Evolutionary conservation across 208 protist species (phyloP), one percentile per base, ranked within the genome.

Genomic region (Trypanosoma lewisi): DNA sequence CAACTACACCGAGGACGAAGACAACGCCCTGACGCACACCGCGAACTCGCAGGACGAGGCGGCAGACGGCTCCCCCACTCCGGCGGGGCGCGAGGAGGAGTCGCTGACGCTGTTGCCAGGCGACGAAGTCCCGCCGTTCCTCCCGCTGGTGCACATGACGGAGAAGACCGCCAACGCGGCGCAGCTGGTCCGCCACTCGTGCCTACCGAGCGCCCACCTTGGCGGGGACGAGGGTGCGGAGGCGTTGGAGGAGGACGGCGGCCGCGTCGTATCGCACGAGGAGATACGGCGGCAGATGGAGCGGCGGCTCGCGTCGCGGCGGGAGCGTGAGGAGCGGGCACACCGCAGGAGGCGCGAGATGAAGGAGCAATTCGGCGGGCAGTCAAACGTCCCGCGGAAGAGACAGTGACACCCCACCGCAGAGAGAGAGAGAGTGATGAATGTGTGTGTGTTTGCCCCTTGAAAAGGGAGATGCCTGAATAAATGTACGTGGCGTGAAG

Each of bases 271-370:
- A 25, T 93, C 85, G 5, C 90, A 96, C 64, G 85, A 91, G 47
- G 83, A 88, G 23, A 64, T 96, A 41, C 84, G 90, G 19, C 67
- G 65, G 52, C 84, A 94, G 77, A 90, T 96, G 85, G 84, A 94
- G 76, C 47, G 74, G 30, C 87, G 85, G 16, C 80, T 93, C 16
- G 25, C 79, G 8, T 58, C 71, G 19, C 89, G 84, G 73, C 87
- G 87, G 39, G 84, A 93, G 41, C 84, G 84, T 8, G 85, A 96
- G 59, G 87, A 96, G 62, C 80, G 85, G 23, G 81, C 73, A 47
- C 73, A 75, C 59, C 77, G 83, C 34, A 65, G 75, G 33, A 89
- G 85, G 70, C 79, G 78, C 53, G 80, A 91, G 53, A 57, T 80
- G 27, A 67, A 72, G 25, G 67, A 65, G 39, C 55, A 70, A 14